A percentile compares a stretch with the other conserved stretches of the same genome.
These are phyloP conservation scores for Gigaspora rosea DNA, from an alignment of 192 early-diverging fungal genomes.

Conservation along the genomic window DNA sequence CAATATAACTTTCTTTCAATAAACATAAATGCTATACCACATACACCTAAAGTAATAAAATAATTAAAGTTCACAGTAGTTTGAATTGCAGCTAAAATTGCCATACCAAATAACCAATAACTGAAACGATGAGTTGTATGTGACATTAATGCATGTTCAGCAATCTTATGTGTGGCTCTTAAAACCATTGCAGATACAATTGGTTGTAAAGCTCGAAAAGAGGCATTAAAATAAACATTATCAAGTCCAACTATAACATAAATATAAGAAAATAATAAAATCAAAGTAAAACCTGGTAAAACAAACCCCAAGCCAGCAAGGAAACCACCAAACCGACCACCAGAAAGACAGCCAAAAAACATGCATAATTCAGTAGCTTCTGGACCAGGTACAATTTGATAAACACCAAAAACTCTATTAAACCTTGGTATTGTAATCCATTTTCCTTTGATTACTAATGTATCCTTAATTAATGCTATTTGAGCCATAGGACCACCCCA, in stretches of 20 bases:
- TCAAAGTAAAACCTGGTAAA: constrained; percentile 50
- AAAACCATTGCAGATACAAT: constrained; percentile 59
- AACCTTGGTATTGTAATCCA: constrained; percentile 54
- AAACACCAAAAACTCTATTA: constrained; percentile 58
- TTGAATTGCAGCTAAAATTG: constrained; percentile 44
- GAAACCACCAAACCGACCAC: constrained; percentile 51
- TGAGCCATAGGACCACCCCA: constrained; percentile 60
- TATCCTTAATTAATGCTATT: constrained; percentile 53
- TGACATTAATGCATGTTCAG: constrained; percentile 47
- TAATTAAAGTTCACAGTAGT: constrained; percentile 51
- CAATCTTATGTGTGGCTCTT: constrained; percentile 50
- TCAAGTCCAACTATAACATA: constrained; percentile 45
- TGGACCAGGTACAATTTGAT: constrained; percentile 60
- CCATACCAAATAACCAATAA: constrained; percentile 24
- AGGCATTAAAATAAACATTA: constrained; percentile 56
- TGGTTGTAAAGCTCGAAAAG: constrained; percentile 53
- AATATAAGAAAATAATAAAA: constrained; percentile 47
- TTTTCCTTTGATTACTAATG: constrained; percentile 42
- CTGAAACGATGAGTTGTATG: constrained; percentile 49
- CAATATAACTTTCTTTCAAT: constrained; percentile 35
- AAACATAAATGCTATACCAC: constrained; percentile 43
- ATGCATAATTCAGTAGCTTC: constrained; percentile 59
- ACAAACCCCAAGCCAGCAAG: constrained; percentile 54
- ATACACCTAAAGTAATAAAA: constrained; percentile 53
- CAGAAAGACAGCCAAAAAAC: constrained; percentile 52